phyloP scores from a whole-genome alignment of 208 protist species.

The Acanthamoeba royreba region DNA sequence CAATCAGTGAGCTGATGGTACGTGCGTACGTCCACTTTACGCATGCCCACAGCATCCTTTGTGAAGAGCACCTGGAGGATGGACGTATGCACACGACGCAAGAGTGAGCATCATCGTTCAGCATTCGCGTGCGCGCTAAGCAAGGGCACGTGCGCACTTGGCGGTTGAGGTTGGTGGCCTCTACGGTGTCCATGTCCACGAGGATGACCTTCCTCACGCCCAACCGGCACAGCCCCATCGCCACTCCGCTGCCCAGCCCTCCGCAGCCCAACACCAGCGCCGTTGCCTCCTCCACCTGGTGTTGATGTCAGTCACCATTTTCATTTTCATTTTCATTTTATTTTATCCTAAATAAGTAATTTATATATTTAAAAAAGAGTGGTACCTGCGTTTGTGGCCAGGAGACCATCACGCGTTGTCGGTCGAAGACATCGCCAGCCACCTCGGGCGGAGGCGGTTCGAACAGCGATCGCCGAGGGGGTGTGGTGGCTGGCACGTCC shows the following conservation, averaged over 20 bases:
- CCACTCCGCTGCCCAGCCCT: background rate
- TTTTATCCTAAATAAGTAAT: background rate
- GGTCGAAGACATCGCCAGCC: too few species aligned
- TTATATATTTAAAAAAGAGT: background rate
- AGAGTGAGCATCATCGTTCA: too few species aligned
- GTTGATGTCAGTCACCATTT: background rate
- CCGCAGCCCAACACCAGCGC: background rate
- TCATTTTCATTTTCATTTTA: background rate
- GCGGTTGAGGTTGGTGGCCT: slow-evolving; percentile 9
- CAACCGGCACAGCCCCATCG: background rate
- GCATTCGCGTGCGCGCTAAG: too few species aligned
- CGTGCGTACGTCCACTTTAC: background rate
- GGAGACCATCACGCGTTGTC: too few species aligned
- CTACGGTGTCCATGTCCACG: background rate
- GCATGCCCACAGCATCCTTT: background rate
- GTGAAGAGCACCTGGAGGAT: slow-evolving; percentile 1
- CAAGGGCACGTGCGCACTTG: too few species aligned
- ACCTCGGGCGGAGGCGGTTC: too few species aligned
- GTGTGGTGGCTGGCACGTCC: too few species aligned
- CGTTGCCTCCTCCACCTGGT: background rate
- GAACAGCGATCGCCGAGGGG: too few species aligned
- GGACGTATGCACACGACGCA: too few species aligned
- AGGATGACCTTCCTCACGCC: background rate
- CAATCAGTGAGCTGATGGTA: background rate
- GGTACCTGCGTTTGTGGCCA: too few species aligned